Conservation (phyloP, 177 flowering plant genomes). For the Vitis hybrid region DNA sequence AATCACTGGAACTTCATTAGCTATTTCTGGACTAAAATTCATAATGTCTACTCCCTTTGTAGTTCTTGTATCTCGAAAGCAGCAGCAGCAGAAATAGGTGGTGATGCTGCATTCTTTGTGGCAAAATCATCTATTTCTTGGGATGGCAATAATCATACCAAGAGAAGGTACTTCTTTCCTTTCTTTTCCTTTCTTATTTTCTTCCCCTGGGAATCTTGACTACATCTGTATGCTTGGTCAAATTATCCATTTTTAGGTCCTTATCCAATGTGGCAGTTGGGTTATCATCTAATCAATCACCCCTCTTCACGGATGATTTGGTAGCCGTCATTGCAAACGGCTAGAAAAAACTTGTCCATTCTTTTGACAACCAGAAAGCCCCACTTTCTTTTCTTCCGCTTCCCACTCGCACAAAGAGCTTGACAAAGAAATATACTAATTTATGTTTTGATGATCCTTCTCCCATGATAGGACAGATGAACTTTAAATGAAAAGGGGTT, state of each 20-base stretch:
- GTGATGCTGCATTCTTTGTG: background rate
- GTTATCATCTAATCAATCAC: background rate
- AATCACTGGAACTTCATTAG: background rate
- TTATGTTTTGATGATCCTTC: too few species aligned
- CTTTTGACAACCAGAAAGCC: too few species aligned
- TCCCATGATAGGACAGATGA: too few species aligned
- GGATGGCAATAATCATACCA: background rate
- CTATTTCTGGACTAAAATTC: background rate
- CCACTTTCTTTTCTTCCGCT: too few species aligned
- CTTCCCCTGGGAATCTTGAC: background rate
- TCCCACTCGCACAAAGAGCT: too few species aligned
- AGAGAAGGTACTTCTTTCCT: constrained; percentile 2
- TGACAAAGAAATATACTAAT: too few species aligned
- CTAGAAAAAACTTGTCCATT: too few species aligned
- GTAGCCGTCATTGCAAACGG: too few species aligned
- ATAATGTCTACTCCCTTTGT: constrained; percentile 6
- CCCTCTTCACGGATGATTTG: too few species aligned
- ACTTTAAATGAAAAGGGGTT: too few species aligned
- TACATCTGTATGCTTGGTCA: background rate
- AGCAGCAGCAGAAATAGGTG: constrained; percentile 14
- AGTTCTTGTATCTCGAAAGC: constrained; percentile 48
- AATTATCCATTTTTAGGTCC: background rate
- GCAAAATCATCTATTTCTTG: background rate
- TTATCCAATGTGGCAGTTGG: too few species aligned
- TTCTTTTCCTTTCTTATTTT: background rate